These are phyloP conservation scores for Acorus calamus DNA, from an alignment of 106 monocot genomes.

Conservation along the genomic window DNA sequence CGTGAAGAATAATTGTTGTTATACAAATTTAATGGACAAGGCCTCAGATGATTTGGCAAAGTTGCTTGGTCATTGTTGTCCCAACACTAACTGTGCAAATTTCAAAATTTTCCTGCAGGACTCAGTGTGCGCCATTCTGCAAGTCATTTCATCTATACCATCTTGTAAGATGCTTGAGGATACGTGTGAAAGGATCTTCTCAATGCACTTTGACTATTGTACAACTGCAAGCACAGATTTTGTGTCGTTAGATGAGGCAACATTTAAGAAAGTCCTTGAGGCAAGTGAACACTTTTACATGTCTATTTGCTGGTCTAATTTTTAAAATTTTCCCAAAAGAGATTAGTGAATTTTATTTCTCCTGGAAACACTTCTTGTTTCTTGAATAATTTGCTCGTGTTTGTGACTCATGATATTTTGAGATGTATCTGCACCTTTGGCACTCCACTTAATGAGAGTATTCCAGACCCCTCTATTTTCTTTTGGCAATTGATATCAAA, in stretches of 20 bases:
- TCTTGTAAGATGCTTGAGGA: conserved; percentile 87
- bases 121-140: conserved; percentile 58
- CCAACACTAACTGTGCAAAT: conserved; percentile 39
- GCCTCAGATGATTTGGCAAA: conserved; percentile 47
- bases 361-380: too few relatives aligned
- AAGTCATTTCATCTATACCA: conserved; percentile 58
- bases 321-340: not conserved
- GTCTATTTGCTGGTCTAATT: not conserved
- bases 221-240: conserved; percentile 78
- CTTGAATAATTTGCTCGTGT: too few relatives aligned
- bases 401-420: too few relatives aligned
- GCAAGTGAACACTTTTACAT: conserved; percentile 26
- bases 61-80: conserved; percentile 27
- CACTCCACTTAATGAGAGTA: too few relatives aligned
- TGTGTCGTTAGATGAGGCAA: conserved; percentile 53
- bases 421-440: too few relatives aligned
- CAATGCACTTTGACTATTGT: conserved; percentile 94
- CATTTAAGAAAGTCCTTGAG: conserved; percentile 70
- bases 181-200: conserved; percentile 62
- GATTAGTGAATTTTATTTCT: too few relatives aligned
- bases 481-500: too few relatives aligned
- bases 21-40: conserved; percentile 49
- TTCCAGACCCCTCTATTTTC: too few relatives aligned
- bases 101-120: conserved; percentile 58
- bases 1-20: conserved; percentile 38